Evolutionary conservation across 768 basidiomycete species (phyloP).

Genomic region (Glaciozyma antarctica): DNA sequence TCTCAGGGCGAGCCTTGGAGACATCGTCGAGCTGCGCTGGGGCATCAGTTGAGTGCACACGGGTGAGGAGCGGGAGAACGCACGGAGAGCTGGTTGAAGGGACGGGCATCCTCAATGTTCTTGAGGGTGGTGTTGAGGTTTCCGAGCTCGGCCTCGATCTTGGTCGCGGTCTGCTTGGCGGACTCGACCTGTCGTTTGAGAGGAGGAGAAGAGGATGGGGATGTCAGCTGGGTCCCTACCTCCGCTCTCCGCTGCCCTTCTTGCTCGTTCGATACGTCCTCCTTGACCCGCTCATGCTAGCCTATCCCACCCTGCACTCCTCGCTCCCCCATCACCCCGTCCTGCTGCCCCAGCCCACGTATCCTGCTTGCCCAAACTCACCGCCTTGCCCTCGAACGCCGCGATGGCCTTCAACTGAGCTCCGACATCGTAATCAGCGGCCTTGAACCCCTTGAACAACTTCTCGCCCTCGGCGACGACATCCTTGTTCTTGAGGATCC

Average conservation of each 20-base stretch:
- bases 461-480: conserved; percentile 90
- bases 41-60: not conserved
- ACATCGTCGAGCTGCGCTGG: conserved; percentile 70
- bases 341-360: not conserved
- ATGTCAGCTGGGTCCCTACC: not conserved
- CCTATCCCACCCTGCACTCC: not conserved
- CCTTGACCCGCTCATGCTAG: not conserved
- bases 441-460: conserved; percentile 76
- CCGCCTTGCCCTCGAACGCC: conserved; percentile 91
- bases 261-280: not conserved
- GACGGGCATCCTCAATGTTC: conserved; percentile 94
- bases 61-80: conserved; percentile 37
- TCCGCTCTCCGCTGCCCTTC: not conserved
- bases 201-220: not conserved
- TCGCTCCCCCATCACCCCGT: not conserved
- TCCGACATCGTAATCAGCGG: conserved; percentile 81
- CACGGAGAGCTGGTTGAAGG: conserved; percentile 93
- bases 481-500: conserved; percentile 80
- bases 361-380: conserved; percentile 44
- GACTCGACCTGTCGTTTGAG: conserved; percentile 59
- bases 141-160: conserved; percentile 83
- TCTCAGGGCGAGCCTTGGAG: conserved; percentile 81
- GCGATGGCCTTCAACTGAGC: conserved; percentile 90
- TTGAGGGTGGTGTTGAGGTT: conserved; percentile 84
- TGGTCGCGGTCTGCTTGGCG: conserved; percentile 76